Evolutionary conservation across 177 flowering plant species (phyloP).

Genomic region (Vitis hybrid): DNA sequence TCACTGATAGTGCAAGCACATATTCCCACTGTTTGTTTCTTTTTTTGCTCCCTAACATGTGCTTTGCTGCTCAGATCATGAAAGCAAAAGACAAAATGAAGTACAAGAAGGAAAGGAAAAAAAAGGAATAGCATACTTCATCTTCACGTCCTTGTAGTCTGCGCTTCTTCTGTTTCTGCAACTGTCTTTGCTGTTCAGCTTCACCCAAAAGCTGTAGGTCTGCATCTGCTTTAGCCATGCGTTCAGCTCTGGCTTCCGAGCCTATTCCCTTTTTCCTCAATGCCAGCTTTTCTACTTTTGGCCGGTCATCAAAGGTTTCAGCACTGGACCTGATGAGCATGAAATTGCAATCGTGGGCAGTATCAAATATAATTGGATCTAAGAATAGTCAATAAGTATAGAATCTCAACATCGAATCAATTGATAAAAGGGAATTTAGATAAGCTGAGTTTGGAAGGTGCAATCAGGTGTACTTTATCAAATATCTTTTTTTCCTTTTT

Average conservation of each 20-base stretch:
- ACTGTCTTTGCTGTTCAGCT: slow-evolving; percentile 67
- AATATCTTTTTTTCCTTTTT: no score
- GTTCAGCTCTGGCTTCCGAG: slow-evolving; percentile 88
- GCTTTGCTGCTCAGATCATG: no score
- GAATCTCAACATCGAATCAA: no score
- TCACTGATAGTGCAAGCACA: no score
- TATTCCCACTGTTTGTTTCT: no score
- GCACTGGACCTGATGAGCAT: slow-evolving; percentile 39
- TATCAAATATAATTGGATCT: no score
- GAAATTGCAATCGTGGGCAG: neutral
- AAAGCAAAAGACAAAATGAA: neutral
- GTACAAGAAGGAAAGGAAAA: neutral
- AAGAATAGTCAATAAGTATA: no score
- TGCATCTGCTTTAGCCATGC: slow-evolving; percentile 68
- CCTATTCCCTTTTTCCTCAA: slow-evolving; percentile 89
- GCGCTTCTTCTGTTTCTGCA: slow-evolving; percentile 83
- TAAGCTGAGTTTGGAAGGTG: no score
- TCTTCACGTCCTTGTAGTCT: slow-evolving; percentile 88
- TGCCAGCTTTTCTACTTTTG: slow-evolving; percentile 67
- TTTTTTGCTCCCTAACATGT: no score
- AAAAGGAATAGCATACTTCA: slow-evolving; percentile 51
- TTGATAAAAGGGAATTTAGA: no score
- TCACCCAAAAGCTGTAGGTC: slow-evolving; percentile 72
- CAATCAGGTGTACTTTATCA: no score
- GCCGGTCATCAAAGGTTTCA: slow-evolving; percentile 47